phyloP scores from a whole-genome alignment of 2,329 filamentous ascomycete species.

The Xylaria sp. region DNA sequence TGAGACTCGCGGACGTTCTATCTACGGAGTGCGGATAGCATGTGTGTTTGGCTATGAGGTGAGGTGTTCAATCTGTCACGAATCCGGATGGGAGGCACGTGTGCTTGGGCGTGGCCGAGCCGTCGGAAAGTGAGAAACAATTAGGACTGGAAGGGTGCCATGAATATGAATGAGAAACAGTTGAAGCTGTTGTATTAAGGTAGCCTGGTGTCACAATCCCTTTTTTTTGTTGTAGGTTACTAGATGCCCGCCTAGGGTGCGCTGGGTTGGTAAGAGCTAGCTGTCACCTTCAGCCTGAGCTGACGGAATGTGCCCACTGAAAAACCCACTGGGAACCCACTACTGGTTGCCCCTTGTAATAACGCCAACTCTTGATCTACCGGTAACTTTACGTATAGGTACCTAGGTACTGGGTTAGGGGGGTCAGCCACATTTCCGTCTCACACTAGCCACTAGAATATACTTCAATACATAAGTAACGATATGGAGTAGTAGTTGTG shows the following conservation, averaged over 20 bases:
- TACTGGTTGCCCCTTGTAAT: background rate
- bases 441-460: background rate
- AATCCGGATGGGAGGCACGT: background rate
- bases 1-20: slow-evolving; percentile 21
- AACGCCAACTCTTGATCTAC: background rate
- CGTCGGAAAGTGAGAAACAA: slow-evolving; percentile 1
- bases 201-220: slow-evolving; percentile 16
- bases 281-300: slow-evolving; percentile 30
- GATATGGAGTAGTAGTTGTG: background rate
- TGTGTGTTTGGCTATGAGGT: slow-evolving; percentile 4
- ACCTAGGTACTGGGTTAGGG: background rate
- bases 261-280: background rate
- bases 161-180: background rate
- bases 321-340: background rate
- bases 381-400: too few relatives aligned
- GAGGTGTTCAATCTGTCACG: background rate
- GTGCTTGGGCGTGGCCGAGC: background rate
- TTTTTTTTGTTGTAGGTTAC: slow-evolving; percentile 22
- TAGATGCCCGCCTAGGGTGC: background rate
- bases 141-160: background rate
- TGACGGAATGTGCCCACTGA: slow-evolving; percentile 29
- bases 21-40: slow-evolving; percentile 9
- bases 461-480: background rate
- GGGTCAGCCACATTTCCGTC: background rate
- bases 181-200: slow-evolving; percentile 5